Evolutionary conservation across 441 rosid species (phyloP), one percentile per base, ranked within the genome.

Genomic region (Hura crepitans): DNA sequence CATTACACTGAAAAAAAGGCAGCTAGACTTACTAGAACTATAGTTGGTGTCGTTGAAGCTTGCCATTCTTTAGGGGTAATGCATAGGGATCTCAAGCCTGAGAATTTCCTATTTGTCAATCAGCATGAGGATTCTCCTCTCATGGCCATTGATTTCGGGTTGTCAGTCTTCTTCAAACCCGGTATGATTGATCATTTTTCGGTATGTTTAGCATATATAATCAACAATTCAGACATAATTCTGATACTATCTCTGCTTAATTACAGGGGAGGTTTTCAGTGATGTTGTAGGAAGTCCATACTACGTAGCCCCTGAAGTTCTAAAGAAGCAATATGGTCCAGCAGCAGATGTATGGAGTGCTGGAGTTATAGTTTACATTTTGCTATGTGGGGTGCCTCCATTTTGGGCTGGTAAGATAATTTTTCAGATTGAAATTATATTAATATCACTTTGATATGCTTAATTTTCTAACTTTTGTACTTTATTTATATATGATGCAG

Each of bases 311-410:
- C 99, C 99, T 5, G 99, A 95, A 85, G 93, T 95, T 39, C 79
- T 95, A 72, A 66, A 79, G 73, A 95, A 92, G 78, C 83, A 77
- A 67, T 95, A 95, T 75, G 96, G 98, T 72, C 92, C 85, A n/a
- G 89, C 87, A 74, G 89, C 97, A 71, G 99, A 95, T 84, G 90
- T 95, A 53, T 95, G 98, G 98, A 95, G 99, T 81, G 98, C 97
- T 47, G 99, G 99, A 50, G 99, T 92, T 68, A 89, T 95, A 62
- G 78, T 88, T 65, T 95, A 95, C 72, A 95, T 95, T 65, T 81
- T 95, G 72, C 81, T 95, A 27, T 72, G 93, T 69, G 99, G 99
- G 5, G 99, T 92, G 1, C 99, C 99, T 72, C 99, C 99, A 58
- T 95, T 95, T 76, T 95, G 99, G 99, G 98, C 88, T 72, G 99